Evolutionary conservation across 768 basidiomycete species (phyloP).

Genomic region (Termitomyces sp.): DNA sequence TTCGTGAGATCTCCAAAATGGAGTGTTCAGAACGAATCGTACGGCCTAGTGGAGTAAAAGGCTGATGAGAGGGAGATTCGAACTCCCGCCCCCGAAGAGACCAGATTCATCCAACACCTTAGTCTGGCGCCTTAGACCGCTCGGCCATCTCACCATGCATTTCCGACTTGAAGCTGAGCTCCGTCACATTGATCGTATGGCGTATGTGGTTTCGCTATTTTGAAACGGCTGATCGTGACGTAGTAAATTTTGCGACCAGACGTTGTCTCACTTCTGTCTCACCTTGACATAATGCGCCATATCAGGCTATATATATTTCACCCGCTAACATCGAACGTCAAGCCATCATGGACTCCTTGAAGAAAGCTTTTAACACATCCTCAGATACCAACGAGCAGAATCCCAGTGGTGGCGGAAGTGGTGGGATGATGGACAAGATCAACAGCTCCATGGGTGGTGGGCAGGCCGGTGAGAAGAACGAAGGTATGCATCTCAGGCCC

Average conservation of each 20-base stretch:
- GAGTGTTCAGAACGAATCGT: no score
- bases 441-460: neutral
- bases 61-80: slow-evolving; percentile 15
- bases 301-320: neutral
- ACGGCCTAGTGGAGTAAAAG: no score
- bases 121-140: slow-evolving; percentile 77
- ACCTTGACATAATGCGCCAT: neutral
- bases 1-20: slow-evolving; percentile 62
- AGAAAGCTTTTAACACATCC: neutral
- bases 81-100: slow-evolving; percentile 16
- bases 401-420: neutral
- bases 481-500: neutral
- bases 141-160: slow-evolving; percentile 56
- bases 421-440: neutral
- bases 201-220: no score
- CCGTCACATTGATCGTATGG: no score
- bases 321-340: neutral
- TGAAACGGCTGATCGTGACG: neutral
- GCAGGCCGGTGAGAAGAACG: neutral
- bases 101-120: slow-evolving; percentile 26
- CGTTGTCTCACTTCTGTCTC: neutral
- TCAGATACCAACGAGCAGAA: neutral
- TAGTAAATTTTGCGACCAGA: neutral
- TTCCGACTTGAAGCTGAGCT: no score
- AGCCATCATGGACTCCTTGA: neutral